A percentile compares a stretch with the other conserved stretches of the same genome.
phyloP scores from a whole-genome alignment of 148 eudicot species.

The Euryodendron excelsum region DNA sequence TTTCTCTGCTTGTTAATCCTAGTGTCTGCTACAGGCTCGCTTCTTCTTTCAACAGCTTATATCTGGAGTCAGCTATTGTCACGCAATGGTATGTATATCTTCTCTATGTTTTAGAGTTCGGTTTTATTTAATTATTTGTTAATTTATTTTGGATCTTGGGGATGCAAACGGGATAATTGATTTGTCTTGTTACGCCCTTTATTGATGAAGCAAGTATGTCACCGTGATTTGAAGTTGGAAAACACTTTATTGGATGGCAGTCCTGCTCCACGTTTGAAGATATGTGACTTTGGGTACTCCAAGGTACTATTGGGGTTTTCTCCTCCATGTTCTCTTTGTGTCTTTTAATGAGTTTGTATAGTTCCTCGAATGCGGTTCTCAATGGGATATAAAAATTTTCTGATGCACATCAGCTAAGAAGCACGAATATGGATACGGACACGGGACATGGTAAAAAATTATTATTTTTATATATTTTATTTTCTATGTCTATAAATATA shows the following conservation, averaged over 20 bases:
- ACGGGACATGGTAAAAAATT: too few species aligned
- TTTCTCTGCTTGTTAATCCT: constrained; percentile 8
- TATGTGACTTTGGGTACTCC: constrained; percentile 72
- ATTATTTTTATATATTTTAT: too few species aligned
- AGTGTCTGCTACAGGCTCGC: constrained; percentile 54
- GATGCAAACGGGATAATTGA: neutral
- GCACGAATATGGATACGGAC: too few species aligned
- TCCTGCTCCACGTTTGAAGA: constrained; percentile 52
- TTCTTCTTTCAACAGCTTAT: constrained; percentile 87
- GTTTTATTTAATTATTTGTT: neutral
- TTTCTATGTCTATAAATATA: too few species aligned
- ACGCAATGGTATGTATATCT: constrained; percentile 54
- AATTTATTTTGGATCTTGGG: neutral
- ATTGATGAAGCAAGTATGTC: constrained; percentile 61
- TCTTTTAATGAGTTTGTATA: neutral
- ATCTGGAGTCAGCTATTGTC: constrained; percentile 87
- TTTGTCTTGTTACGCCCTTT: constrained; percentile 12
- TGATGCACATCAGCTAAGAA: neutral
- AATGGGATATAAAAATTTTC: neutral
- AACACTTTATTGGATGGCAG: constrained; percentile 63
- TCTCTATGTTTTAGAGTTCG: neutral
- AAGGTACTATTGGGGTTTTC: constrained; percentile 35
- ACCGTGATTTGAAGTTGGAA: constrained; percentile 61
- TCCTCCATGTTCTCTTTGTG: neutral
- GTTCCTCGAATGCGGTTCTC: neutral